Conservation (phyloP, 2,329 filamentous ascomycete genomes). For the Penicillium brasilianum region DNA sequence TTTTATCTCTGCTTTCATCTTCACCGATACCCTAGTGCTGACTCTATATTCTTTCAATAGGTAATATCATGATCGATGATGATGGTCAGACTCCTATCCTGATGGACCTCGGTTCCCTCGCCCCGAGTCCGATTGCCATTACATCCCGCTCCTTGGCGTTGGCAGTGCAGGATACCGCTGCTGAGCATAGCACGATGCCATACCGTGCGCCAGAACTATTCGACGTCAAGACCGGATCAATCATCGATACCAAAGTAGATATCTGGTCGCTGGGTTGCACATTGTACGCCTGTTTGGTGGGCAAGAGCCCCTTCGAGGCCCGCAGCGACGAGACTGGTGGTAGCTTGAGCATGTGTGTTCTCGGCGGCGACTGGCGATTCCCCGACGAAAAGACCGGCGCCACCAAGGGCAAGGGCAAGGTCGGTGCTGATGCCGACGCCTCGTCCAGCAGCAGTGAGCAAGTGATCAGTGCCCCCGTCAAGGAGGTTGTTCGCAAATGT, state of each 20-base stretch:
- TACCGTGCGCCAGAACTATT: slow-evolving; percentile 98
- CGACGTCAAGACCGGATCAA: slow-evolving; percentile 90
- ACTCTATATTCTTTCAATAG: slow-evolving; percentile 38
- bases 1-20: neutral
- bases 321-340: slow-evolving; percentile 95
- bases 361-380: slow-evolving; percentile 95
- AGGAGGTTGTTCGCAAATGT: slow-evolving; percentile 86
- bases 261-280: slow-evolving; percentile 98
- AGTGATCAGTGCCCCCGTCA: slow-evolving; percentile 77
- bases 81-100: slow-evolving; percentile 86
- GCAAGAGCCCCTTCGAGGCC: slow-evolving; percentile 96
- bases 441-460: slow-evolving; percentile 49
- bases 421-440: slow-evolving; percentile 27
- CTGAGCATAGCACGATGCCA: slow-evolving; percentile 97
- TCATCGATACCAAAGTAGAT: slow-evolving; percentile 95
- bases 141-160: slow-evolving; percentile 89
- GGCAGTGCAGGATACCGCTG: slow-evolving; percentile 90
- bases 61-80: slow-evolving; percentile 98
- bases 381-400: slow-evolving; percentile 77
- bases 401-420: slow-evolving; percentile 63
- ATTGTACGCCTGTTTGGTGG: slow-evolving; percentile 94
- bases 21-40: neutral
- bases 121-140: slow-evolving; percentile 83
- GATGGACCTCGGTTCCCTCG: slow-evolving; percentile 95
- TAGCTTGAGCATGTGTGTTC: slow-evolving; percentile 86